These are phyloP conservation scores for Trypanosoma vivax DNA, from an alignment of 208 protist genomes.

Conservation along the genomic window DNA sequence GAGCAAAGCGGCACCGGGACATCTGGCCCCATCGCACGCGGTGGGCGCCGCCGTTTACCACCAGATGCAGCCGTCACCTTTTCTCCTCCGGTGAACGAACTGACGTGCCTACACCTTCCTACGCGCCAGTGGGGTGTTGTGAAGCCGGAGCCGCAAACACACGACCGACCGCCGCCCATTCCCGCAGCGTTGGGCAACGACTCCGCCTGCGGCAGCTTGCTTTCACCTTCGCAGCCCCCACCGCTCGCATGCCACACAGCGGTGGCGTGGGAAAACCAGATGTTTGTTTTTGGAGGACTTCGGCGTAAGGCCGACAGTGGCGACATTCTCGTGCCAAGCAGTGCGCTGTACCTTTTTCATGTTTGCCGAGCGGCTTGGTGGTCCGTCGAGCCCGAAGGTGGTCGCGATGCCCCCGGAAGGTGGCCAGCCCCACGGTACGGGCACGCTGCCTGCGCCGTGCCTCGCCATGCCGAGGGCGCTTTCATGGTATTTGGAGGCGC, in stretches of 20 bases:
- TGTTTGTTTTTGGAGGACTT: slow-evolving; percentile 47
- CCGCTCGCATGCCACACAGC: slow-evolving; percentile 47
- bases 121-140: slow-evolving; percentile 15
- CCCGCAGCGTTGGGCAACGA: too few relatives aligned
- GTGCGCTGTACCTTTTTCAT: slow-evolving; percentile 37
- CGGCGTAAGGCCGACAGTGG: not conserved
- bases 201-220: not conserved
- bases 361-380: slow-evolving; percentile 27
- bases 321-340: slow-evolving; percentile 16
- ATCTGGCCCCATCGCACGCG: too few relatives aligned
- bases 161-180: not conserved
- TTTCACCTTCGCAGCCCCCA: slow-evolving; percentile 8
- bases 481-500: slow-evolving; percentile 22
- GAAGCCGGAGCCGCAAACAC: not conserved
- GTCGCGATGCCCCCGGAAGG: not conserved
- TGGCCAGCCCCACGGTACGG: slow-evolving; percentile 59
- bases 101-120: slow-evolving; percentile 9
- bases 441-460: slow-evolving; percentile 32
- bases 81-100: too few relatives aligned
- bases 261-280: slow-evolving; percentile 23
- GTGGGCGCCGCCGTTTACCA: too few relatives aligned
- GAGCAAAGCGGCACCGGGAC: not conserved
- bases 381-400: slow-evolving; percentile 2
- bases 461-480: slow-evolving; percentile 15
- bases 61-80: too few relatives aligned